Conservation (phyloP, 2,329 filamentous ascomycete genomes). For the Alternaria infectoria region DNA sequence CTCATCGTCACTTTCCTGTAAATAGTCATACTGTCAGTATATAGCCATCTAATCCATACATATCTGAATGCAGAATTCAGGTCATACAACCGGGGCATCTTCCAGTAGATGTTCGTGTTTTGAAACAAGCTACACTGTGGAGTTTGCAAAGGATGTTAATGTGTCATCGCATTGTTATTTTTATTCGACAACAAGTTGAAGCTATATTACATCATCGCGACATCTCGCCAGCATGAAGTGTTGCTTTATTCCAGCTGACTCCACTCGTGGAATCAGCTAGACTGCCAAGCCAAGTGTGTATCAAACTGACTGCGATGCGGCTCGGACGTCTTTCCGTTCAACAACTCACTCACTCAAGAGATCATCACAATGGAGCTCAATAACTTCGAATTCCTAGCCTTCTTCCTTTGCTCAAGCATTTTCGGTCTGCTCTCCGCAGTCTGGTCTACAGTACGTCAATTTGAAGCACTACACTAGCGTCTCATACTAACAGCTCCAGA, state of each 20-base stretch:
- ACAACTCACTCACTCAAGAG: background rate
- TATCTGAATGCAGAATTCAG: background rate
- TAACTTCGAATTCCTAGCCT: constrained; percentile 11
- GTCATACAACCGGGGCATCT: background rate
- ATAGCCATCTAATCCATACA: background rate
- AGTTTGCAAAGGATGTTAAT: background rate
- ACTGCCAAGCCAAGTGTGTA: constrained; percentile 3
- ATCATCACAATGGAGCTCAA: constrained; percentile 12
- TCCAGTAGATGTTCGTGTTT: background rate
- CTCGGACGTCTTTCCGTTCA: background rate
- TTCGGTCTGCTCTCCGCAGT: constrained; percentile 6
- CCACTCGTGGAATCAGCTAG: background rate
- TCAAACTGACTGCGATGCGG: background rate
- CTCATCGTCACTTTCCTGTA: background rate
- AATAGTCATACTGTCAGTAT: background rate
- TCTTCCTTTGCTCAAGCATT: constrained; percentile 14
- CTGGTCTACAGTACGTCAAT: constrained; percentile 7
- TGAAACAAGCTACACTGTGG: background rate
- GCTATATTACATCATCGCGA: background rate
- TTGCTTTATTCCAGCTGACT: background rate
- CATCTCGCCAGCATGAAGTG: background rate
- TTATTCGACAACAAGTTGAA: background rate
- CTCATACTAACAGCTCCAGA: constrained; percentile 3
- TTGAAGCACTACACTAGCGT: background rate
- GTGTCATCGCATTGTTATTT: too few species aligned